phyloP scores from a whole-genome alignment of 305 asterid genomes.

The Fraxinus angustifolia region DNA sequence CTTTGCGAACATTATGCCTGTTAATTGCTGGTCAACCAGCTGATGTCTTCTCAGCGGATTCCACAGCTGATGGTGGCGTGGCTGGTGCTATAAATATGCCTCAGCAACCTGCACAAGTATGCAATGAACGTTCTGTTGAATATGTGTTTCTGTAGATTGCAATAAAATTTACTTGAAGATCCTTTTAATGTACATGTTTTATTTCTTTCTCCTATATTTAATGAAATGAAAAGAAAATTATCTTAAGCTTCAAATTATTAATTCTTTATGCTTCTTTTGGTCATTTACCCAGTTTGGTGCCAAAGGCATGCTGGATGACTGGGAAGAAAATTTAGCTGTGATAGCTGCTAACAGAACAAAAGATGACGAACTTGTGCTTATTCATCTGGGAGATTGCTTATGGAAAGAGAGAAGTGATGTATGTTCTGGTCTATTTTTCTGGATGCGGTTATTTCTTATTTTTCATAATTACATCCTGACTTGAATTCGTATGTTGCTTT shows the following conservation, averaged over 20 bases:
- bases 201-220: conserved; percentile 10
- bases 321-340: conserved; percentile 98
- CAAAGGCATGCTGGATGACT: conserved; percentile 86
- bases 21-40: conserved; percentile 88
- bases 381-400: conserved; percentile 94
- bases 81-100: conserved; percentile 39
- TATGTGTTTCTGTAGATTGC: conserved; percentile 5
- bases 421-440: conserved; percentile 34
- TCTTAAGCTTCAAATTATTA: conserved; percentile 10
- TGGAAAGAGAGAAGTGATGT: conserved; percentile 97
- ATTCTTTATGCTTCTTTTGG: conserved; percentile 13
- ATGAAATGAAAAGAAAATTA: neutral
- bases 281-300: conserved; percentile 45
- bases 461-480: conserved; percentile 18
- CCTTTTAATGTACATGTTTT: neutral
- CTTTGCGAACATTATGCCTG: conserved; percentile 80
- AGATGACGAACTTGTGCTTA: conserved; percentile 93
- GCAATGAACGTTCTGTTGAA: conserved; percentile 19
- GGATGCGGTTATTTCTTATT: conserved; percentile 7
- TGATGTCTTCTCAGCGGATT: conserved; percentile 62
- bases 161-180: conserved; percentile 10
- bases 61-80: conserved; percentile 37
- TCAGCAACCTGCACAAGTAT: conserved; percentile 70
- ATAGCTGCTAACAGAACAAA: conserved; percentile 94
- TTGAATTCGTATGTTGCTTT: conserved; percentile 13